phyloP scores from a whole-genome alignment of 345 rosid genomes.

The Eucalyptus pauciflora region DNA sequence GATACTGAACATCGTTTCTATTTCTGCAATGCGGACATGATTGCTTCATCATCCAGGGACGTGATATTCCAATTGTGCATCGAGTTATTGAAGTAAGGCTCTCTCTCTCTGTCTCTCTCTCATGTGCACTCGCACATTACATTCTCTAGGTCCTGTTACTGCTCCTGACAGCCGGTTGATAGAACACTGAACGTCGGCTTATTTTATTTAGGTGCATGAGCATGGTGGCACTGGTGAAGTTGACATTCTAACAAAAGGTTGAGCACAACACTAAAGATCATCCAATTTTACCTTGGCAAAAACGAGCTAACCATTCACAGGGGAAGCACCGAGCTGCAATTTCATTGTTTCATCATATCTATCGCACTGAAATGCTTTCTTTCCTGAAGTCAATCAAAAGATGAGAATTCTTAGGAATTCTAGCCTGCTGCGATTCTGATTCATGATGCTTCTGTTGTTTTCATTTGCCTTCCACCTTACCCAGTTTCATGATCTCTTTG shows the following conservation, averaged over 20 bases:
- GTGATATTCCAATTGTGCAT: slow-evolving; percentile 92
- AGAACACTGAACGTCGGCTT: not conserved
- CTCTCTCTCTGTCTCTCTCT: not conserved
- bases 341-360: not conserved
- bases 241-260: slow-evolving; percentile 96
- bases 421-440: not conserved
- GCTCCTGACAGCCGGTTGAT: not conserved
- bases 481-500: not conserved
- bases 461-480: not conserved
- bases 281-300: not conserved
- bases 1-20: not conserved
- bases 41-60: slow-evolving; percentile 45
- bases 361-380: not conserved
- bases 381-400: not conserved
- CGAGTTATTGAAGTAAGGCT: slow-evolving; percentile 77
- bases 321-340: not conserved
- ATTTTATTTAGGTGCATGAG: slow-evolving; percentile 60
- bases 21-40: not conserved
- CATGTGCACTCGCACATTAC: not conserved
- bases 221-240: slow-evolving; percentile 64
- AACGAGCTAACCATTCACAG: not conserved
- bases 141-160: not conserved
- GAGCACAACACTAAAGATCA: not conserved
- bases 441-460: not conserved
- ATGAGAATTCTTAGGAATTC: not conserved